Conservation (phyloP, 257 asterid genomes). For the Euphrasia confusa region DNA sequence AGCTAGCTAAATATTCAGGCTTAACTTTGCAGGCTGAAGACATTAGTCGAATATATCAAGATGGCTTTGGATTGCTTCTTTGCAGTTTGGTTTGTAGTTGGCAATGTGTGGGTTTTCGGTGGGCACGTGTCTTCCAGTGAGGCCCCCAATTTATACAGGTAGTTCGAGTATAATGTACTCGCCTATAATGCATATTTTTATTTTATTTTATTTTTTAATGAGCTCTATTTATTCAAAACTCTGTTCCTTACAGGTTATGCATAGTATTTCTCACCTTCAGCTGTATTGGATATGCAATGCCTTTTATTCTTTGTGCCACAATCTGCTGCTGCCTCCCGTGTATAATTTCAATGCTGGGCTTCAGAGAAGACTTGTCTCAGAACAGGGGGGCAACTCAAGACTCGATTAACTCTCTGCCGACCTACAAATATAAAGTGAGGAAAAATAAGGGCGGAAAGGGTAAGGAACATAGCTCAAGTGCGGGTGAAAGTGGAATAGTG, state of each 20-base stretch:
- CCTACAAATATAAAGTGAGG: constrained; percentile 68
- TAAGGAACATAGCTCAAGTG: constrained; percentile 32
- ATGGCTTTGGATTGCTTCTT: constrained; percentile 3
- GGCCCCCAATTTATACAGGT: constrained; percentile 95
- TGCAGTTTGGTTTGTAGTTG: neutral
- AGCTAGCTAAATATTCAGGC: neutral
- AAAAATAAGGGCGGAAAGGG: constrained; percentile 41
- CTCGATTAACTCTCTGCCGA: constrained; percentile 81
- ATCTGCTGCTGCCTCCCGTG: constrained; percentile 99
- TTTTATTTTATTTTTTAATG: neutral
- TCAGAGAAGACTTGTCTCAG: constrained; percentile 74
- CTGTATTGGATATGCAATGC: constrained; percentile 98
- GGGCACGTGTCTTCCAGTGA: constrained; percentile 42
- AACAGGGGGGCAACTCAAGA: constrained; percentile 91
- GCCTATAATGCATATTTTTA: neutral
- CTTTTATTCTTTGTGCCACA: constrained; percentile 83
- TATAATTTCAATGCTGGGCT: constrained; percentile 77
- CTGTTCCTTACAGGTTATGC: constrained; percentile 61
- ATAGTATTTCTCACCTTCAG: constrained; percentile 85
- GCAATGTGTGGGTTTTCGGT: neutral
- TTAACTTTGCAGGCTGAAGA: constrained; percentile 58
- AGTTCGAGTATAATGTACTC: constrained; percentile 11
- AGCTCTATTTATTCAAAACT: constrained; percentile 9
- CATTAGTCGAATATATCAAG: constrained; percentile 38
- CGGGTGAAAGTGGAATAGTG: constrained; percentile 69